Evolutionary conservation across 2,329 filamentous ascomycete species (phyloP), one percentile per base, ranked within the genome.

Genomic region (Teratosphaeria zuluensis): DNA sequence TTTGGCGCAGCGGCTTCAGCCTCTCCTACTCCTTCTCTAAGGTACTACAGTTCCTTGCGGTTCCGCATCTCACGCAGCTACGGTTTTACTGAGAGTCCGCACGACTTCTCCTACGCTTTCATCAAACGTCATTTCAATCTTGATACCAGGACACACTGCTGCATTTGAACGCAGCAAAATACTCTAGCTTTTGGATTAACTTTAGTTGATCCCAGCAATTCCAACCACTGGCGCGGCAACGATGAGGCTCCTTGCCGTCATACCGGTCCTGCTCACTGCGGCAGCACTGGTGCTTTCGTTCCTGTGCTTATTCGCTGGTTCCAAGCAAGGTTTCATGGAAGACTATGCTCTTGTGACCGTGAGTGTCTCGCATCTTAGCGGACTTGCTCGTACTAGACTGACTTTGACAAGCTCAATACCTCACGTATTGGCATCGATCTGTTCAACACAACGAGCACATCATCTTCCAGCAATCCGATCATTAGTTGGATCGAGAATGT

Each of bases 221-320:
- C 11, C 4, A 42, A 12, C 11, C 14, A 16, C n/a, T 12, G 35
- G 5, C n/a, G 4, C 35, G 35, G 35, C 35, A 11, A 42, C 35
- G 5, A 63, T 63, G 60, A 56, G 62, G 24, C 19, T 60, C 28
- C 32, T 54, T 12, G 63, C 64, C 28, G 33, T 67, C 52, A 35
- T 66, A 19, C 62, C 64, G 9, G 63, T 64, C 4, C 31, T 68
- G 53, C 77, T 78, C 62, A 76, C 78, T 62, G 75, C 80, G 19
- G 77, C 75, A 28, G 42, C 82, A 3, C 78, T 85, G 42, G 75
- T 85, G 21, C 77, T 87, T 48, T 77, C 78, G 19, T 77, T 86
- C 63, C 74, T 86, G 8, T 84, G 80, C 66, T 75, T 87, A 59
- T 85, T 85, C 64, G 84, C 84, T 1, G 84, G 84, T 46, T 76